phyloP scores from a whole-genome alignment of 768 basidiomycete genomes.

The Trametes sanguinea region DNA sequence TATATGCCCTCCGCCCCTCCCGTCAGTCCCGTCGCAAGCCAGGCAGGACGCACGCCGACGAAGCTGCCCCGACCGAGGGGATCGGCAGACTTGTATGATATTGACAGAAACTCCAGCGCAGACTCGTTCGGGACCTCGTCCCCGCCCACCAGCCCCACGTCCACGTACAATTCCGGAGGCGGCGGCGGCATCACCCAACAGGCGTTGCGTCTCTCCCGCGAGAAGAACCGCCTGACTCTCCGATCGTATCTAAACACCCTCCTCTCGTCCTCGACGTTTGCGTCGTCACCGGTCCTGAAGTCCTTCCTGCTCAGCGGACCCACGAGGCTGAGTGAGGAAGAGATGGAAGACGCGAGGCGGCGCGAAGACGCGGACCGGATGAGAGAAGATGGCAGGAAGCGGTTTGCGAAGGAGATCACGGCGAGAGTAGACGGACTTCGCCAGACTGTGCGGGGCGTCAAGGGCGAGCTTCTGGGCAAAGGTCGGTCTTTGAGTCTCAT shows the following conservation, averaged over 20 bases:
- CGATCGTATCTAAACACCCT: slow-evolving; percentile 89
- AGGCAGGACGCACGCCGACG: slow-evolving; percentile 5
- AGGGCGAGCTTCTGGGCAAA: slow-evolving; percentile 90
- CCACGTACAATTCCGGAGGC: slow-evolving; percentile 13
- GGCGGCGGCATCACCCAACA: slow-evolving; percentile 22
- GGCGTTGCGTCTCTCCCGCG: slow-evolving; percentile 64
- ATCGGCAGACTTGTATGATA: slow-evolving; percentile 14
- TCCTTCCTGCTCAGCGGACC: slow-evolving; percentile 84
- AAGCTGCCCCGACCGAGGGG: background rate
- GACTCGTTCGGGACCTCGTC: slow-evolving; percentile 27
- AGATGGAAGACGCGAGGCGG: slow-evolving; percentile 73
- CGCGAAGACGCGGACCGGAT: slow-evolving; percentile 88
- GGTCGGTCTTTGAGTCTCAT: slow-evolving; percentile 42
- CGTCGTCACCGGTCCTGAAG: slow-evolving; percentile 81
- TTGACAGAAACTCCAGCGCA: slow-evolving; percentile 22
- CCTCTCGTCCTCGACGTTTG: slow-evolving; percentile 68
- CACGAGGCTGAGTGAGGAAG: slow-evolving; percentile 64
- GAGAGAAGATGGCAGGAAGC: slow-evolving; percentile 83
- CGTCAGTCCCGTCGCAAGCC: slow-evolving; percentile 9
- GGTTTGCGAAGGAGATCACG: slow-evolving; percentile 86
- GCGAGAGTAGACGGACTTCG: slow-evolving; percentile 83
- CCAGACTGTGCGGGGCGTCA: slow-evolving; percentile 81
- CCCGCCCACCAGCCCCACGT: slow-evolving; percentile 22
- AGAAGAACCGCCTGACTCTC: slow-evolving; percentile 94
- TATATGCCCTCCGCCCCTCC: slow-evolving; percentile 4